phyloP scores from a whole-genome alignment of 768 basidiomycete species.

The Rhizopogon sp. region DNA sequence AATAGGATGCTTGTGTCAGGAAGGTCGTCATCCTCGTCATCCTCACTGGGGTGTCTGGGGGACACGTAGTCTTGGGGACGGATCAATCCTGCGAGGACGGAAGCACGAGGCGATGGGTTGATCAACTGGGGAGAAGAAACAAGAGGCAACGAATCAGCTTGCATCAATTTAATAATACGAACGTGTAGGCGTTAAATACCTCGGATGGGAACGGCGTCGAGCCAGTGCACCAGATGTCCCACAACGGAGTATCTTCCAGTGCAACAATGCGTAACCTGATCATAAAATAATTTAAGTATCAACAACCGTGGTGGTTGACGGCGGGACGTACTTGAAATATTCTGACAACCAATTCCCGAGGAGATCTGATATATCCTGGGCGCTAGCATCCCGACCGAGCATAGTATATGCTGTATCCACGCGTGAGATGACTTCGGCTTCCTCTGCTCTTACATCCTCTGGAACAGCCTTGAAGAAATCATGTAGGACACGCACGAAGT shows the following conservation, averaged over 20 bases:
- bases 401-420: constrained; percentile 12
- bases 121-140: constrained; percentile 40
- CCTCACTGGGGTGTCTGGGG: constrained; percentile 1
- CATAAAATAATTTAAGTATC: not conserved
- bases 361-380: constrained; percentile 13
- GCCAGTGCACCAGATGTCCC: constrained; percentile 75
- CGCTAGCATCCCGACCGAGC: constrained; percentile 16
- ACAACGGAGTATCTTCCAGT: constrained; percentile 49
- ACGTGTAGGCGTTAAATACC: constrained; percentile 30
- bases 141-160: not conserved
- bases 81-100: constrained; percentile 55
- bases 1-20: constrained; percentile 79
- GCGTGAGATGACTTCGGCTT: constrained; percentile 27
- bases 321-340: constrained; percentile 42
- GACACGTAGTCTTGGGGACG: constrained; percentile 47
- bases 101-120: constrained; percentile 65
- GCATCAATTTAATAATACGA: not conserved
- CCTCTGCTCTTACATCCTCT: constrained; percentile 24
- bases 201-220: constrained; percentile 60
- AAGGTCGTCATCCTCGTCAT: constrained; percentile 29
- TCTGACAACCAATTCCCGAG: constrained; percentile 47
- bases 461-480: constrained; percentile 33
- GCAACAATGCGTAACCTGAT: constrained; percentile 38
- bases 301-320: not conserved
- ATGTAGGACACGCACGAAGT: constrained; percentile 37